Base-by-base conservation (phyloP, 371 early-diverging fungal genomes). In the Mortierella polycephala region DNA sequence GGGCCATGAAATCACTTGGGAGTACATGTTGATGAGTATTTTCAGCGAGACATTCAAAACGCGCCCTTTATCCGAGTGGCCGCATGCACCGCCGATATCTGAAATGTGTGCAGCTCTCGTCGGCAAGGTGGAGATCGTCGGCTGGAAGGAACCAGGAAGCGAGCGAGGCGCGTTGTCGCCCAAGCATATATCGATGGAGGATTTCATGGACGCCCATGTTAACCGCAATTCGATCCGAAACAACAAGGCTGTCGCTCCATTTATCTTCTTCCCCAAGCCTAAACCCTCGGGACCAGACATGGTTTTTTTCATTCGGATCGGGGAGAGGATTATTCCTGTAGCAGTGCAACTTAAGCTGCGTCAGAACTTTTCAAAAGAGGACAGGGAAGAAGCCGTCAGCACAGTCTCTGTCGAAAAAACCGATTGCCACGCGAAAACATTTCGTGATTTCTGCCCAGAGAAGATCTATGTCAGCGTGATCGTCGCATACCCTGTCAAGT, bases 161-260 rank as follows among this genome's bases (percentile, higher is more conserved):
- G 56, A 46, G 60, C 57, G 63, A 51, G 59, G 59, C 53, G 53
- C 59, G 20, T 53, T 60, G 39, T 20, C 45, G 23, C 1, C 10
- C 56, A 46, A 6, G 18, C 30, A 12, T 5, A 70, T 70, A 46
- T 59, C 64, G 50, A 59, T 70, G 60, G 64, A 47, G 58, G 64
- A 70, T 23, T 70, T 70, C 23, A 64, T 70, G 64, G 59, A 63
- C 52, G 71, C 71, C 0, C 64, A 70, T 54, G 59, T 63, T 49
- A 70, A 70, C 41, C 59, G 57, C 1, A 21, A 70, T 0, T 64
- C 64, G 18, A 70, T n/a, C 2, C 54, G 45, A 7, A 47, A 70
- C 39, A 60, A 70, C 37, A 57, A 37, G 62, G 20, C 53, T 23
- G 60, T 64, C 46, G 18, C 53, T 8, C 47, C 68, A 30, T 60